Conservation (phyloP, 768 basidiomycete genomes). For the Amanita rimosa region DNA sequence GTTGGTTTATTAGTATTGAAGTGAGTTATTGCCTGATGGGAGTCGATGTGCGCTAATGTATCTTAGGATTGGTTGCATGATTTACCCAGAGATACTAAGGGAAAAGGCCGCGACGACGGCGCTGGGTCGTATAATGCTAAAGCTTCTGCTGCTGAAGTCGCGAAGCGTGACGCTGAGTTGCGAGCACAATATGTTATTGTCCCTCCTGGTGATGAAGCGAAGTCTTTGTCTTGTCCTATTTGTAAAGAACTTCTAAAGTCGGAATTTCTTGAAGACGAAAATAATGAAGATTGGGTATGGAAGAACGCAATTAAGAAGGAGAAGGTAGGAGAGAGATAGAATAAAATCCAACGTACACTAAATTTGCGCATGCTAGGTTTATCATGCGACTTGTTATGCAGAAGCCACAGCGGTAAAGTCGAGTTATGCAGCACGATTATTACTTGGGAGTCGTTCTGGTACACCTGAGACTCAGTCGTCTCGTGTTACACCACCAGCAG, state of each 20-base stretch:
- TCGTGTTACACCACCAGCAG: constrained; percentile 25
- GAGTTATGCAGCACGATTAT: constrained; percentile 56
- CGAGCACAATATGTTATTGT: constrained; percentile 76
- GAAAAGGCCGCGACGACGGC: constrained; percentile 54
- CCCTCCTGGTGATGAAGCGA: constrained; percentile 83
- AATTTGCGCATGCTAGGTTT: constrained; percentile 45
- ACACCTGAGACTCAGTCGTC: constrained; percentile 54
- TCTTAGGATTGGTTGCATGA: constrained; percentile 84
- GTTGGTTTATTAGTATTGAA: constrained; percentile 80
- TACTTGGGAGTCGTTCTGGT: constrained; percentile 58
- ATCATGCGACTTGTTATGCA: constrained; percentile 90
- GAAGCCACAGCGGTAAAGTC: constrained; percentile 60
- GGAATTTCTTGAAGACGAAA: constrained; percentile 80
- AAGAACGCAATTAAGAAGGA: constrained; percentile 81
- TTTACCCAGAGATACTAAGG: constrained; percentile 44
- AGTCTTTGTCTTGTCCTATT: constrained; percentile 79
- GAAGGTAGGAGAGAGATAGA: constrained; percentile 41
- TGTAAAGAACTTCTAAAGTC: constrained; percentile 91
- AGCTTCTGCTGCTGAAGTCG: constrained; percentile 44
- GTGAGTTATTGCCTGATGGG: constrained; percentile 31
- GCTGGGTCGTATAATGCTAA: constrained; percentile 40
- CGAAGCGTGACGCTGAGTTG: constrained; percentile 67
- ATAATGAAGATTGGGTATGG: constrained; percentile 94
- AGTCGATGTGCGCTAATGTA: constrained; percentile 8
- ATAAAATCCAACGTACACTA: neutral